Evolutionary conservation across 2,329 filamentous ascomycete species (phyloP).

Genomic region (Xylariaceae sp.): DNA sequence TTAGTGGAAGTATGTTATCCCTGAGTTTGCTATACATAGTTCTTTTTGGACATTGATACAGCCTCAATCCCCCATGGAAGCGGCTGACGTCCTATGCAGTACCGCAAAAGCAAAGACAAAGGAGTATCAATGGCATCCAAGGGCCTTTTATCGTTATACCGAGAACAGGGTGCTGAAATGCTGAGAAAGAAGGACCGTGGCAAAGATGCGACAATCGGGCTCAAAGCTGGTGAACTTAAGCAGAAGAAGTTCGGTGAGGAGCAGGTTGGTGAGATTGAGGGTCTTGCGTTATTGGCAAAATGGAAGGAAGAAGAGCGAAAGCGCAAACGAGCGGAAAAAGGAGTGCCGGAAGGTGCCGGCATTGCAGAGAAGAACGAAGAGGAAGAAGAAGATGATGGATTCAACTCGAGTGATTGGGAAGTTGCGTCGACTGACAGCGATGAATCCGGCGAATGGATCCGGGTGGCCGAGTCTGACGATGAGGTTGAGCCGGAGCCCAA

Average conservation of each 20-base stretch:
- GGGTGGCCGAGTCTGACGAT: conserved; percentile 79
- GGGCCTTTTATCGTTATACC: conserved; percentile 82
- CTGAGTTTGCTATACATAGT: background rate
- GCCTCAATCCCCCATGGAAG: background rate
- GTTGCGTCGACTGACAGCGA: conserved; percentile 56
- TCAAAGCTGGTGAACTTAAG: conserved; percentile 70
- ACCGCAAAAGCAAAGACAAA: conserved; percentile 96
- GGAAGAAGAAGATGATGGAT: conserved; percentile 55
- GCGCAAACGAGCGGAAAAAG: conserved; percentile 66
- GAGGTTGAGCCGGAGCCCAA: conserved; percentile 68
- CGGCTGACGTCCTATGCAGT: conserved; percentile 65
- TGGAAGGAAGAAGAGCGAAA: conserved; percentile 90
- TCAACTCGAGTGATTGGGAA: conserved; percentile 57
- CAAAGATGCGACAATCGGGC: conserved; percentile 80
- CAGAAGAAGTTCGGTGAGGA: conserved; percentile 81
- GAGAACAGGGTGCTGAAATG: conserved; percentile 86
- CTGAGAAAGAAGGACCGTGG: conserved; percentile 86
- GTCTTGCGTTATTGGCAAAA: conserved; percentile 82
- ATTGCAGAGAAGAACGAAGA: conserved; percentile 59
- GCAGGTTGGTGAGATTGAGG: conserved; percentile 76
- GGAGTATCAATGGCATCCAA: conserved; percentile 98
- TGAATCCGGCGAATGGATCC: conserved; percentile 87
- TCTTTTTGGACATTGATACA: background rate
- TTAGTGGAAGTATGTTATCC: conserved; percentile 58
- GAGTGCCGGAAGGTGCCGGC: conserved; percentile 58